phyloP scores from a whole-genome alignment of 805 yeast genomes.

The Wickerhamiella alocasiicola region DNA sequence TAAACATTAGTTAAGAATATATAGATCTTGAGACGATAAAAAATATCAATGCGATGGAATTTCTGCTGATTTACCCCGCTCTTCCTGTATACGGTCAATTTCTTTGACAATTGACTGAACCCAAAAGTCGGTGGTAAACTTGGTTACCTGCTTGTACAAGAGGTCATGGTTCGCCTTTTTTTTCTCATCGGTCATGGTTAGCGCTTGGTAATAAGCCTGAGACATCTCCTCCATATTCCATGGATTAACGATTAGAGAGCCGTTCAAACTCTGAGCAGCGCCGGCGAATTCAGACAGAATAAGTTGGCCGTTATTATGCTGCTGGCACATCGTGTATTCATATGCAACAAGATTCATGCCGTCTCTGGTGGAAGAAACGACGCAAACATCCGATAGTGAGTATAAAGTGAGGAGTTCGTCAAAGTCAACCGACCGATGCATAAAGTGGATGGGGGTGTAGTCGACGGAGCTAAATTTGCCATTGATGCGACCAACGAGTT shows the following conservation, averaged over 20 bases:
- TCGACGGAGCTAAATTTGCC: constrained; percentile 95
- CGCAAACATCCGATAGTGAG: constrained; percentile 74
- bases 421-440: constrained; percentile 85
- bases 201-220: constrained; percentile 71
- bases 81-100: constrained; percentile 29
- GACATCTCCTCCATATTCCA: constrained; percentile 96
- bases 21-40: too few species aligned
- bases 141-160: constrained; percentile 74
- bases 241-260: constrained; percentile 88
- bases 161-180: constrained; percentile 65
- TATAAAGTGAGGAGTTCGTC: constrained; percentile 85
- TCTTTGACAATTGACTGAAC: constrained; percentile 93
- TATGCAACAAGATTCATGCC: constrained; percentile 97
- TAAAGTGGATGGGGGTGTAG: constrained; percentile 92
- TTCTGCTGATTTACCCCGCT: constrained; percentile 16
- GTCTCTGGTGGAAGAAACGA: constrained; percentile 89
- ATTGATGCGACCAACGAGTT: constrained; percentile 89
- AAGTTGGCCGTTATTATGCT: constrained; percentile 70
- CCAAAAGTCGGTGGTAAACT: constrained; percentile 94
- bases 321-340: constrained; percentile 94
- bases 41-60: too few species aligned
- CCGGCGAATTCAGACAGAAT: constrained; percentile 94
- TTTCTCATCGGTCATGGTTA: constrained; percentile 77
- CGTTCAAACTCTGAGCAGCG: constrained; percentile 96
- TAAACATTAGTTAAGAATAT: too few species aligned